Evolutionary conservation across 345 rosid species (phyloP).

Genomic region (Eucalyptus pauciflora): DNA sequence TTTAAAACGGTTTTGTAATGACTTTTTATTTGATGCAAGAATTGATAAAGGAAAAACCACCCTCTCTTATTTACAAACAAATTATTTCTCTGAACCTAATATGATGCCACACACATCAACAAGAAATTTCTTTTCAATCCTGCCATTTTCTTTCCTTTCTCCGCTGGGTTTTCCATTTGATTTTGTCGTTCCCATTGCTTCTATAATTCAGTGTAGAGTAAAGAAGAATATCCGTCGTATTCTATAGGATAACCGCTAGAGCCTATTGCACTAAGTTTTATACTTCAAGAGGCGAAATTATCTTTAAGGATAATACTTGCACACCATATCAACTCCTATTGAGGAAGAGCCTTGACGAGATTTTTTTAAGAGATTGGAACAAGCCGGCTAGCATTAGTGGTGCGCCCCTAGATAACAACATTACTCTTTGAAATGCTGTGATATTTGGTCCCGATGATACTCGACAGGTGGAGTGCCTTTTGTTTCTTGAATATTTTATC

Average conservation of each 20-base stretch:
- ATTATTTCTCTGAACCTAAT: neutral
- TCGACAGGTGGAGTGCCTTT: conserved; percentile 20
- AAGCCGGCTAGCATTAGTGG: conserved; percentile 65
- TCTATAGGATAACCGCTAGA: neutral
- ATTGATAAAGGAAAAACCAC: neutral
- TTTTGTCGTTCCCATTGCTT: neutral
- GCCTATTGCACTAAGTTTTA: neutral
- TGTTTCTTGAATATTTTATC: neutral
- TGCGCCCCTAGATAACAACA: conserved; percentile 53
- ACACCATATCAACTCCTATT: conserved; percentile 47
- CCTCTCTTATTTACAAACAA: neutral
- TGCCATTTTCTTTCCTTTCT: neutral
- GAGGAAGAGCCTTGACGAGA: conserved; percentile 65
- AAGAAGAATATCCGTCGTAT: neutral
- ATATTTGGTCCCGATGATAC: conserved; percentile 65
- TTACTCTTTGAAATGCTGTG: conserved; percentile 63
- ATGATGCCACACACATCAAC: neutral
- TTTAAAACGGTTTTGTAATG: neutral
- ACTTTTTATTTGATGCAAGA: neutral
- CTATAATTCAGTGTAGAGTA: neutral
- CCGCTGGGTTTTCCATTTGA: neutral
- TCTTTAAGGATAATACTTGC: neutral
- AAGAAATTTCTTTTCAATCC: neutral
- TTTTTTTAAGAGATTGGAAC: conserved; percentile 62
- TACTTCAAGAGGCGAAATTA: neutral